Evolutionary conservation across 2,329 filamentous ascomycete species (phyloP).

Genomic region (Pseudogymnoascus sp.): DNA sequence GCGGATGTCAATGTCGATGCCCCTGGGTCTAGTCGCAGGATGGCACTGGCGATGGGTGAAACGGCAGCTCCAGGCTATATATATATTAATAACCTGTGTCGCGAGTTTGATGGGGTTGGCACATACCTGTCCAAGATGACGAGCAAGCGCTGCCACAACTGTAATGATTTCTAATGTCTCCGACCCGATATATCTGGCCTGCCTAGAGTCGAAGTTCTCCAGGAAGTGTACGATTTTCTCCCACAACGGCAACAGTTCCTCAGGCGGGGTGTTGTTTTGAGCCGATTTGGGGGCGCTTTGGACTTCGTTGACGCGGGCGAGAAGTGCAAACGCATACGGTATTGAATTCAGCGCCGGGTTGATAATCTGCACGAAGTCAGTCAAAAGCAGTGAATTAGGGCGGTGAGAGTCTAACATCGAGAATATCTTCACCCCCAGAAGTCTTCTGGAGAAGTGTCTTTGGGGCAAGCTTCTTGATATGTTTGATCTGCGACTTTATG

Average conservation of each 20-base stretch:
- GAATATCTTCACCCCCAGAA: slow-evolving; percentile 31
- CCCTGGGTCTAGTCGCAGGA: slow-evolving; percentile 61
- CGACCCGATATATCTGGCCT: slow-evolving; percentile 48
- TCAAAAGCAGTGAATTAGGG: background rate
- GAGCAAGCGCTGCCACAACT: slow-evolving; percentile 26
- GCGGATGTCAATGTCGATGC: slow-evolving; percentile 59
- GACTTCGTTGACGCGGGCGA: slow-evolving; percentile 39
- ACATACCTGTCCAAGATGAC: slow-evolving; percentile 22
- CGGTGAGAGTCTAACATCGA: slow-evolving; percentile 31
- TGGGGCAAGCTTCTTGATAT: slow-evolving; percentile 33
- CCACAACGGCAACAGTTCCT: slow-evolving; percentile 38
- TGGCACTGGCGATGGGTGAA: slow-evolving; percentile 36
- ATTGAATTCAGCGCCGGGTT: slow-evolving; percentile 54
- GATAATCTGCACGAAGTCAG: slow-evolving; percentile 22
- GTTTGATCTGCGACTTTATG: slow-evolving; percentile 35
- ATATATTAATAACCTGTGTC: background rate
- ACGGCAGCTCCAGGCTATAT: slow-evolving; percentile 25
- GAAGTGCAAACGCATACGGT: slow-evolving; percentile 51
- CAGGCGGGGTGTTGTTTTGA: background rate
- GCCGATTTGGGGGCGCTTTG: slow-evolving; percentile 30
- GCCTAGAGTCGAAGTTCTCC: slow-evolving; percentile 44
- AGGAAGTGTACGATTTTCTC: slow-evolving; percentile 37
- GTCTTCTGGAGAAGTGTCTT: slow-evolving; percentile 30
- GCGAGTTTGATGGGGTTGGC: background rate
- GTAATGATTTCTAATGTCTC: slow-evolving; percentile 42